A percentile compares a stretch with the other conserved stretches of the same genome.
These are phyloP conservation scores for Grosmannia huntii DNA, from an alignment of 2,329 filamentous ascomycete genomes.

Conservation along the genomic window DNA sequence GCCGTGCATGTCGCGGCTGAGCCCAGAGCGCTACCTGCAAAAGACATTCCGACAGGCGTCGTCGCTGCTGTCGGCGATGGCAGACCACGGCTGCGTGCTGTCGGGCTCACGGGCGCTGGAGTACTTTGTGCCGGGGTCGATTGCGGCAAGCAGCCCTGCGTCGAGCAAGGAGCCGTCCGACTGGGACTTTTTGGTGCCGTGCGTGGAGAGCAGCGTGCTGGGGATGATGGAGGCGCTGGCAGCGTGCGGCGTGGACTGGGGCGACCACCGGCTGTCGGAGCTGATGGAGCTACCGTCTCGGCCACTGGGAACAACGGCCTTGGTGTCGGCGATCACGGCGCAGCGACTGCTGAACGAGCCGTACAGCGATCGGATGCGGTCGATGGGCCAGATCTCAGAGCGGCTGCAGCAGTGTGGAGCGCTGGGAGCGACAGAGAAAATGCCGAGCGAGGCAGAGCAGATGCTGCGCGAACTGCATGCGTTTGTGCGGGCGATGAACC, in stretches of 20 bases:
- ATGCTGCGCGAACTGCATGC: background rate
- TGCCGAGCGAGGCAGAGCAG: background rate
- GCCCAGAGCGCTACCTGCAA: slow-evolving; percentile 6
- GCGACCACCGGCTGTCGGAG: background rate
- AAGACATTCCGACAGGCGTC: slow-evolving; percentile 2
- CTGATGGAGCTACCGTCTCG: background rate
- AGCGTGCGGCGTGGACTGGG: slow-evolving; percentile 6
- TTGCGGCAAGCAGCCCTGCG: background rate
- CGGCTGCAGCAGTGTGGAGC: background rate
- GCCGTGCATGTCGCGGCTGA: slow-evolving; percentile 4
- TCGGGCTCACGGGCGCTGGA: slow-evolving; percentile 10
- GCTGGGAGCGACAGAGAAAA: background rate
- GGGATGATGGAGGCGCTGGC: slow-evolving; percentile 10
- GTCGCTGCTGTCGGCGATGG: slow-evolving; percentile 9
- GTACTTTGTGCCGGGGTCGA: slow-evolving; percentile 10
- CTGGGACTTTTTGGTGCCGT: slow-evolving; percentile 12
- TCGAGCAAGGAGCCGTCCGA: slow-evolving; percentile 1
- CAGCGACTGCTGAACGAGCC: background rate
- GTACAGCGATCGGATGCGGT: background rate
- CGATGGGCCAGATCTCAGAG: background rate
- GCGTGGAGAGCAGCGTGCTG: background rate
- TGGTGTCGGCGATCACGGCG: background rate
- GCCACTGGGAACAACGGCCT: background rate
- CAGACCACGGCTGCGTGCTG: slow-evolving; percentile 8
- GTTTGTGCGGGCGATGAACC: background rate